Conservation (phyloP, 768 basidiomycete species). For the Omphalotus guepiniiformis region DNA sequence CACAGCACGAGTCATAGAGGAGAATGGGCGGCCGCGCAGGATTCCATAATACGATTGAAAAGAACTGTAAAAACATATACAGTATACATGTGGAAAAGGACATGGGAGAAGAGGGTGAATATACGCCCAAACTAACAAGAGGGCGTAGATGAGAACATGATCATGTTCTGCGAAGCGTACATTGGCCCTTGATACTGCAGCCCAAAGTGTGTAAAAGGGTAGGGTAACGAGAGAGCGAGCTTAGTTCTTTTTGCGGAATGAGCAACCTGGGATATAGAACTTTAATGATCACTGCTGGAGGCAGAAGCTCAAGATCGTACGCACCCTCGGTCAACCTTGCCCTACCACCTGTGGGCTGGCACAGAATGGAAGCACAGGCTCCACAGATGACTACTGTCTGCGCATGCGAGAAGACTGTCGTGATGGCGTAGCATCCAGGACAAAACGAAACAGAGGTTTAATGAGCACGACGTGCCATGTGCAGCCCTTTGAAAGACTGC, state of each 20-base stretch:
- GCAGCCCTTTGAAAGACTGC: not conserved
- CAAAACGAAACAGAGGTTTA: not conserved
- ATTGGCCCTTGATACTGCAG: too few relatives aligned
- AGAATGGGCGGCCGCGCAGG: too few relatives aligned
- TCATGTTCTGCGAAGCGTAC: too few relatives aligned
- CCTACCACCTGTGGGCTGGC: constrained; percentile 98
- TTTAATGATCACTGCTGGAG: not conserved
- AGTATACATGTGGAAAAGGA: too few relatives aligned
- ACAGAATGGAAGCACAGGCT: constrained; percentile 89
- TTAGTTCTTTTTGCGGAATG: constrained; percentile 96
- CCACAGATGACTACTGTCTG: constrained; percentile 95
- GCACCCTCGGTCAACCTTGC: constrained; percentile 96
- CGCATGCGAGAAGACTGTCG: constrained; percentile 98
- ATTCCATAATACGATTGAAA: too few relatives aligned
- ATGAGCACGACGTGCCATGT: too few relatives aligned
- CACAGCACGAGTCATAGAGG: too few relatives aligned
- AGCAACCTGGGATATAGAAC: constrained; percentile 64
- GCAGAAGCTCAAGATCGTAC: constrained; percentile 21
- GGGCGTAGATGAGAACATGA: too few relatives aligned
- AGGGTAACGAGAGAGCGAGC: not conserved
- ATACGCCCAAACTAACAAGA: too few relatives aligned
- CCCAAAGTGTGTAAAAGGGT: too few relatives aligned
- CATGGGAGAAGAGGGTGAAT: too few relatives aligned
- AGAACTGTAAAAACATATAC: too few relatives aligned
- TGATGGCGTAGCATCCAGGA: constrained; percentile 90